Base-by-base conservation (phyloP, 2,329 filamentous ascomycete species). In the Microcera coccophila region DNA sequence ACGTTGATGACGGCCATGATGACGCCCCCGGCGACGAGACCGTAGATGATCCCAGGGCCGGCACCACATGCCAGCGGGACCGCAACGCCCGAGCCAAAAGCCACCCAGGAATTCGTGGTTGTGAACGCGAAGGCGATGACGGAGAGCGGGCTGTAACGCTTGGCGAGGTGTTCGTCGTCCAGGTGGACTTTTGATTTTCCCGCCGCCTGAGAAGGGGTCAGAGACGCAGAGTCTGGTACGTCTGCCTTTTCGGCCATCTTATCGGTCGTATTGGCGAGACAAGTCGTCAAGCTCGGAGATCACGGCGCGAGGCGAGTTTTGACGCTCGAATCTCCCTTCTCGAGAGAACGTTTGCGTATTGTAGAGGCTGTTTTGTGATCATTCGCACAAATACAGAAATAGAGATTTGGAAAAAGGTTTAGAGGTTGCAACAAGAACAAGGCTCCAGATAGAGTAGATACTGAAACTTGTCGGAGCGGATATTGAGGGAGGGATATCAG, bases 101-200 rank as follows among this genome's bases (percentile, higher is more conserved):
- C 55, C 18, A 56, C 49, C 55, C 55, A 58, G 1, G 55, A 58
- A 17, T 58, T 58, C 14, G 52, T 58, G 4, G 55, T 58, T 3
- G 55, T 58, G 17, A 58, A 58, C 1, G 53, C 55, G 19, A 58
- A 58, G 2, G 54, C 55, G 17, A 58, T 46, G 29, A 58, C 55
- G 5, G 55, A 58, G 3, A 58, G 39, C 2, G 52, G 55, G 10
- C 48, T 55, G 41, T 54, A 58, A 14, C 55, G 46, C 40, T 53
- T 58, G n/a, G 37, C 46, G 20, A 57, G 51, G 3, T 48, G 42
- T 14, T 54, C 52, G 1, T 44, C 41, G 9, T 39, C 32, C 26
- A 44, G 29, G 3, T 46, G 32, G 14, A 39, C 43, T 19, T 36
- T 28, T 19, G 42, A 26, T 33, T 57, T 54, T 39, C 49, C 54